Evolutionary conservation across 2,329 filamentous ascomycete species (phyloP).

Genomic region (Fusarium sp.): DNA sequence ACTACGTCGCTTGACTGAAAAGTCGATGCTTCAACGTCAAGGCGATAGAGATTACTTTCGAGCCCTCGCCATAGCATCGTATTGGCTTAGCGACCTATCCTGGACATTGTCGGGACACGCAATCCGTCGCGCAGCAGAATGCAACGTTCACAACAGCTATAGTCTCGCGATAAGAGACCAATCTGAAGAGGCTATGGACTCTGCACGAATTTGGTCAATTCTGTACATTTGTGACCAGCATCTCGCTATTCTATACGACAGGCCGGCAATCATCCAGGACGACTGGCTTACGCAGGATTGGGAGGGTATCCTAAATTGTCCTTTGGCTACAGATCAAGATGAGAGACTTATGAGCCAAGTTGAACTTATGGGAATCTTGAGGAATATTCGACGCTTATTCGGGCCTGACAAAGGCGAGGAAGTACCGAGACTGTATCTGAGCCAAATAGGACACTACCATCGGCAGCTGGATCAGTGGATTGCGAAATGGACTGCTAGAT

Average conservation of each 20-base stretch:
- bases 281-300: conserved; percentile 67
- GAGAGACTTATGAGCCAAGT: conserved; percentile 68
- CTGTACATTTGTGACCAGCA: conserved; percentile 71
- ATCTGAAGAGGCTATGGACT: conserved; percentile 60
- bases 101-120: conserved; percentile 70
- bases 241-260: conserved; percentile 69
- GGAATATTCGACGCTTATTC: conserved; percentile 64
- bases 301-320: conserved; percentile 63
- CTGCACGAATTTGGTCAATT: conserved; percentile 70
- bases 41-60: conserved; percentile 63
- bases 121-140: conserved; percentile 61
- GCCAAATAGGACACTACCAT: conserved; percentile 54
- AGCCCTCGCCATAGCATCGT: conserved; percentile 69
- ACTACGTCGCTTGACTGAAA: conserved; percentile 65
- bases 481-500: conserved; percentile 48
- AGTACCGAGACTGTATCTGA: conserved; percentile 61
- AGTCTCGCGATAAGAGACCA: conserved; percentile 52
- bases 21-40: conserved; percentile 52
- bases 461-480: conserved; percentile 54
- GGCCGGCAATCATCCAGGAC: conserved; percentile 68
- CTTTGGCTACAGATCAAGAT: conserved; percentile 64
- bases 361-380: conserved; percentile 67
- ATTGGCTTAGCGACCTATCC: conserved; percentile 69
- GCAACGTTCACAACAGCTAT: conserved; percentile 58
- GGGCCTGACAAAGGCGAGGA: conserved; percentile 65